Evolutionary conservation across 805 yeast genomes (phyloP).

Genomic region (Pichia kluyveri): DNA sequence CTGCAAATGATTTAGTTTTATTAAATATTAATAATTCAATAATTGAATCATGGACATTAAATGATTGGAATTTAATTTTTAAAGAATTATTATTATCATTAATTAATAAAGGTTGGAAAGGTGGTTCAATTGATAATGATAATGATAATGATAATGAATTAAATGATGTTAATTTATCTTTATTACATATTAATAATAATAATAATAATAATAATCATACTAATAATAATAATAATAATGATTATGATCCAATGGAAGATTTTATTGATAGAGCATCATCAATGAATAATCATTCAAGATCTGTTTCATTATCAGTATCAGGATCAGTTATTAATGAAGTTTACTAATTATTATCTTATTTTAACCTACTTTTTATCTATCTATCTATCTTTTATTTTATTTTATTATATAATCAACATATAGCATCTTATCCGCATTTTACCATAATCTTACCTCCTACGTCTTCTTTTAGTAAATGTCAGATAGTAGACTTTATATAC

Average conservation of each 20-base stretch:
- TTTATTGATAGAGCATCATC: slow-evolving; percentile 14
- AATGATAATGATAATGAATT: slow-evolving; percentile 22
- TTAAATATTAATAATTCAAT: slow-evolving; percentile 26
- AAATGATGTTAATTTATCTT: slow-evolving; percentile 23
- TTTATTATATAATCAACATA: too few relatives aligned
- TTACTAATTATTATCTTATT: background rate
- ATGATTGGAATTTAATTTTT: slow-evolving; percentile 29
- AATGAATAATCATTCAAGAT: background rate
- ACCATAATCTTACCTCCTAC: background rate
- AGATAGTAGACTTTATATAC: background rate
- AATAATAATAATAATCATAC: slow-evolving; percentile 11
- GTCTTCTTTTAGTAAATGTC: background rate
- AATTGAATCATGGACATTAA: slow-evolving; percentile 23
- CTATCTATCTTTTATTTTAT: too few relatives aligned
- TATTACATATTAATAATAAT: slow-evolving; percentile 16
- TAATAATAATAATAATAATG: slow-evolving; percentile 9
- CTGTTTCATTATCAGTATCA: background rate
- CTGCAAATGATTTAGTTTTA: slow-evolving; percentile 23
- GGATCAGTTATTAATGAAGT: background rate
- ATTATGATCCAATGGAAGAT: slow-evolving; percentile 26
- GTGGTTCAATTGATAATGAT: slow-evolving; percentile 24
- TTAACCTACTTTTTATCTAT: background rate
- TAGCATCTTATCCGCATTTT: too few relatives aligned
- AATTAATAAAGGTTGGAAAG: slow-evolving; percentile 28
- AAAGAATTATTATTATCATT: slow-evolving; percentile 27